A percentile compares a stretch with the other conserved stretches of the same genome.
These are phyloP conservation scores for Manihot esculenta DNA, from an alignment of 441 rosid species.

Conservation along the genomic window DNA sequence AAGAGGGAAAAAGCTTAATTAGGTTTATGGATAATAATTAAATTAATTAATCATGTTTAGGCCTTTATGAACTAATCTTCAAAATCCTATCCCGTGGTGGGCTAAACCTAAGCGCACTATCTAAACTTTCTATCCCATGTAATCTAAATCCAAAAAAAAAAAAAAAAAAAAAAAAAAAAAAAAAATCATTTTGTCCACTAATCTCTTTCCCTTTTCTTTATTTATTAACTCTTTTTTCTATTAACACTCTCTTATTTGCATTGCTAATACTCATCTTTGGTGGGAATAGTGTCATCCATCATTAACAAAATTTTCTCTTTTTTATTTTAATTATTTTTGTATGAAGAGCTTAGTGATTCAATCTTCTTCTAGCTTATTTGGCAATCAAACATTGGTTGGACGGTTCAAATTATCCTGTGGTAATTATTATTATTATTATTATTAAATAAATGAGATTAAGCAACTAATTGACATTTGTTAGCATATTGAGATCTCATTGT, in stretches of 20 bases:
- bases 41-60: too few relatives aligned
- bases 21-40: too few relatives aligned
- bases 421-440: too few relatives aligned
- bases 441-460: too few relatives aligned
- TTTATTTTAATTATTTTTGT: background rate
- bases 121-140: constrained; percentile 7
- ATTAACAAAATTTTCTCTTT: constrained; percentile 14
- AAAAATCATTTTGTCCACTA: constrained; percentile 29
- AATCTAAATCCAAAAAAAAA: too few relatives aligned
- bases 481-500: background rate
- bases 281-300: constrained; percentile 37
- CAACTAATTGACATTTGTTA: constrained; percentile 1
- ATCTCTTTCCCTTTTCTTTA: constrained; percentile 12
- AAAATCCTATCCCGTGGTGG: background rate
- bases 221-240: too few relatives aligned
- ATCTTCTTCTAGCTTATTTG: constrained; percentile 17
- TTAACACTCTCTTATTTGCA: too few relatives aligned
- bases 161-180: too few relatives aligned
- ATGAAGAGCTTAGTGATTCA: constrained; percentile 11
- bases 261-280: constrained; percentile 8
- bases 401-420: constrained; percentile 27
- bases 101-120: constrained; percentile 19
- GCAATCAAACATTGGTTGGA: constrained; percentile 33
- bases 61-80: too few relatives aligned
- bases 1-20: too few relatives aligned